Base-by-base conservation (phyloP, 1,139 yeast genomes). In the Suhomyces taliae region DNA sequence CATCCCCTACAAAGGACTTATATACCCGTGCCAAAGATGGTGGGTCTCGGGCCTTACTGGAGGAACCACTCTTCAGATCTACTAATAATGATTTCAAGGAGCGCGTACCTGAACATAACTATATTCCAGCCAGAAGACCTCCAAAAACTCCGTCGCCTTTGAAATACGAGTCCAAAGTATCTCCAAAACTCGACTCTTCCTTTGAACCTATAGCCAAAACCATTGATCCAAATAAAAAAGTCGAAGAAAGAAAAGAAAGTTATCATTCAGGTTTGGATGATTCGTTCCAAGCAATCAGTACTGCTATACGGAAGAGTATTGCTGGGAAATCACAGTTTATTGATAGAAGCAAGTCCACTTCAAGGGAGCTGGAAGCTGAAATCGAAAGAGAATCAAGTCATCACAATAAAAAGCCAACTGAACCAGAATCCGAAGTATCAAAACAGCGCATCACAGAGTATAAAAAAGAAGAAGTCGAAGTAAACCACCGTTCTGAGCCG, bases 241-340 rank as follows among this genome's bases (percentile, higher is more conserved):
- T 15, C 27, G 12, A 29, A 34, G 36, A 35, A n/a, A 37, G 41
- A 9, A 43, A 36, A 10, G 40, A 40, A 8, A 15, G 29, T 12
- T 34, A 15, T 14, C 39, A 31, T 8, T 19, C 46, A 10, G 53
- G 56, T n/a, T 39, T 47, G 27, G 63, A 62, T 39, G 55, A 53
- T 44, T 61, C 66, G 9, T 62, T 62, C 41, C 72, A 68, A 47
- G 75, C 74, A 3, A 71, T 71, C 27, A 67, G 74, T 45, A 65
- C 67, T 5, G 74, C 75, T 4, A 70, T 71, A 8, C 52, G 76
- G 8, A 71, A 70, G 48, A 71, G 74, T 45, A 67, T 69, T 14
- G 75, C 76, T 1, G 73, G 67, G 24, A 68, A 66, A 48, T 51
- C 66, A 2, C 26, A 14, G 5, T 12, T 31, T 7, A 39, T 27